phyloP scores from a whole-genome alignment of 176 grass and related monocot genomes.

The Oryza glumipatula region DNA sequence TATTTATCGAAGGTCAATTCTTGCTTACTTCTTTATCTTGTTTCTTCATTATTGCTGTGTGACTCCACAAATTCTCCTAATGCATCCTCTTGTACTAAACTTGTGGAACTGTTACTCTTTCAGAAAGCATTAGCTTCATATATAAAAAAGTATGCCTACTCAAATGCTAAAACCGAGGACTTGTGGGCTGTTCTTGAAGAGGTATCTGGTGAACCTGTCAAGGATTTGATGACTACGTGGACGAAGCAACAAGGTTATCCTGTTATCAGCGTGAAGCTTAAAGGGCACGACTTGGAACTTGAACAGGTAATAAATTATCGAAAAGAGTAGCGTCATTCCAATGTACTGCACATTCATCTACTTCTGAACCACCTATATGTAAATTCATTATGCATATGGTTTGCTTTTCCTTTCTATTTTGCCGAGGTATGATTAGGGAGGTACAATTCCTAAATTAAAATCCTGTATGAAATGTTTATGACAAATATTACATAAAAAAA shows the following conservation, averaged over 20 bases:
- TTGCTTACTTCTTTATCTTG: slow-evolving; percentile 9
- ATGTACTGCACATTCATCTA: slow-evolving; percentile 27
- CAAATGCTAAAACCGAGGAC: slow-evolving; percentile 95
- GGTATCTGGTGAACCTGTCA: slow-evolving; percentile 80
- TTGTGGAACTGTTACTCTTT: slow-evolving; percentile 28
- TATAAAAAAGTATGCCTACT: slow-evolving; percentile 80
- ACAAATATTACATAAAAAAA: neutral
- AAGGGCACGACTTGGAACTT: slow-evolving; percentile 62
- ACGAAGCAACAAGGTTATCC: slow-evolving; percentile 98
- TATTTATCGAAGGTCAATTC: slow-evolving; percentile 16
- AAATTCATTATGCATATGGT: neutral
- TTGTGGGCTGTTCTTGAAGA: slow-evolving; percentile 94
- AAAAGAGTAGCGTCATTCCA: slow-evolving; percentile 7
- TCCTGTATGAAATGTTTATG: neutral
- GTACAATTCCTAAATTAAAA: slow-evolving; percentile 12
- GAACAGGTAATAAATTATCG: slow-evolving; percentile 60
- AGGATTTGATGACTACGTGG: slow-evolving; percentile 80
- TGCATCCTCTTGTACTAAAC: slow-evolving; percentile 28
- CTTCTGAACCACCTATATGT: neutral
- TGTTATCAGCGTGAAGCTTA: slow-evolving; percentile 63
- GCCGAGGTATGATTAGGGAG: neutral
- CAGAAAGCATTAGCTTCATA: slow-evolving; percentile 84
- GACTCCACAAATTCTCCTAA: neutral
- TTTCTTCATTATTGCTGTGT: slow-evolving; percentile 21
- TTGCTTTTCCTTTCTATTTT: slow-evolving; percentile 20